Conservation (phyloP, 305 asterid genomes). For the Fraxinus angustifolia region DNA sequence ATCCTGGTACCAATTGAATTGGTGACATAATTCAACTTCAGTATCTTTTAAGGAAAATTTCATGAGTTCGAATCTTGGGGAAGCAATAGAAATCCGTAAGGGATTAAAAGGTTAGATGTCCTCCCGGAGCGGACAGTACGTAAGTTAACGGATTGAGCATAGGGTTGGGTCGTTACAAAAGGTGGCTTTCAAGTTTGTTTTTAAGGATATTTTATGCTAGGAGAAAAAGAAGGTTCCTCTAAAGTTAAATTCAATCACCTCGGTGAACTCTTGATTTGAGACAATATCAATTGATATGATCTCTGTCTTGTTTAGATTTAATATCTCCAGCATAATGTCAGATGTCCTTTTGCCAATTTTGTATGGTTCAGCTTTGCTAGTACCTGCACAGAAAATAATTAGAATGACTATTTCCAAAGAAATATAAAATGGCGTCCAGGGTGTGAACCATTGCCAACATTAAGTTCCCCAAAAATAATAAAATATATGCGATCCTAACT, state of each 20-base stretch:
- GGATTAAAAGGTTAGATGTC: not conserved
- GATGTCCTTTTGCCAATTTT: conserved; percentile 86
- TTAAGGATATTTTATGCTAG: conserved; percentile 5
- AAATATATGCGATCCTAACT: conserved; percentile 11
- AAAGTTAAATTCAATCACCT: conserved; percentile 49
- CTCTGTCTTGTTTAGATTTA: conserved; percentile 93
- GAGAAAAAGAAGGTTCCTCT: conserved; percentile 10
- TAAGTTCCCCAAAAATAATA: conserved; percentile 21
- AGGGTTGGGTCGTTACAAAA: not conserved
- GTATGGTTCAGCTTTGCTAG: conserved; percentile 84
- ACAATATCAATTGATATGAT: conserved; percentile 74
- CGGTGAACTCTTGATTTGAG: conserved; percentile 95
- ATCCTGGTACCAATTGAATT: not conserved
- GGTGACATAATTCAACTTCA: not conserved
- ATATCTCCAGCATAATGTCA: conserved; percentile 74
- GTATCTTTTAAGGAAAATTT: too few relatives aligned
- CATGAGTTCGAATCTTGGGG: not conserved
- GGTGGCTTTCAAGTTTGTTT: conserved; percentile 5
- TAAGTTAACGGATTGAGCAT: not conserved
- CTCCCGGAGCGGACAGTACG: not conserved
- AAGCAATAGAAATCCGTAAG: not conserved
- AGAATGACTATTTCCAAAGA: not conserved
- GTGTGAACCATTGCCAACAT: not conserved
- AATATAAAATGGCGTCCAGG: not conserved
- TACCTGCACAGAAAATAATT: conserved; percentile 53